phyloP scores from a whole-genome alignment of 805 yeast species.

The Ogataea glucozyma region DNA sequence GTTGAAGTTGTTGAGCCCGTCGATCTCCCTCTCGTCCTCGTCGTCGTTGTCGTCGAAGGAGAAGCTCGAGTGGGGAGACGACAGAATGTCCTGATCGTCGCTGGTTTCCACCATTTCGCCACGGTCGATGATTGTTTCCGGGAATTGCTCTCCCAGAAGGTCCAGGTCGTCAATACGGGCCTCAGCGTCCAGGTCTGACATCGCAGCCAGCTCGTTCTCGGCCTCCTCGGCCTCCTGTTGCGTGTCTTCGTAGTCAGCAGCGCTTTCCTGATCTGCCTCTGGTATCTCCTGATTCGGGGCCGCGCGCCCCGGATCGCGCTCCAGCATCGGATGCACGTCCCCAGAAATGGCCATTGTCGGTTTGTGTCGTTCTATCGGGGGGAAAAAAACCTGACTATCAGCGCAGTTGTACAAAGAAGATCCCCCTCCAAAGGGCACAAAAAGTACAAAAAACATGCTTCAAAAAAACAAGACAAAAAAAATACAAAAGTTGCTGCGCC shows the following conservation, averaged over 20 bases:
- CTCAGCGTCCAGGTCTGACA: slow-evolving; percentile 9
- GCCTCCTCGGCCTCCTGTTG: background rate
- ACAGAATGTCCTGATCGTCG: slow-evolving; percentile 32
- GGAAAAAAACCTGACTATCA: background rate
- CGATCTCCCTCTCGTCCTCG: slow-evolving; percentile 33
- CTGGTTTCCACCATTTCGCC: slow-evolving; percentile 35
- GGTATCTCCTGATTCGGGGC: background rate
- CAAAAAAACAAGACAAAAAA: slow-evolving; percentile 1
- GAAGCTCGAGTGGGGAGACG: slow-evolving; percentile 33
- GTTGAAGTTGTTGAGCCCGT: slow-evolving; percentile 36
- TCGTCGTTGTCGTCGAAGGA: slow-evolving; percentile 28
- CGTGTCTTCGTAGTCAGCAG: background rate
- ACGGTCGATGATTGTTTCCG: slow-evolving; percentile 33
- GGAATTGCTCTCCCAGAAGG: slow-evolving; percentile 25
- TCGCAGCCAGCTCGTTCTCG: background rate
- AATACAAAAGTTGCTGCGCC: background rate
- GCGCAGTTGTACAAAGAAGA: too few relatives aligned
- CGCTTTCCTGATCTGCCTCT: background rate
- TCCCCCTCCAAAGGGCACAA: too few relatives aligned
- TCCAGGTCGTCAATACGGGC: slow-evolving; percentile 22
- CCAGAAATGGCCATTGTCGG: background rate
- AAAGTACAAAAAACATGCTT: too few relatives aligned
- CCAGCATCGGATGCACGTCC: background rate
- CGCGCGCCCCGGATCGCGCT: slow-evolving; percentile 3
- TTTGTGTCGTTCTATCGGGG: too few relatives aligned